A percentile compares a stretch with the other conserved stretches of the same genome.
These are phyloP conservation scores for Tylopilus cervinicoccineus DNA, from an alignment of 768 basidiomycete genomes.

Conservation along the genomic window DNA sequence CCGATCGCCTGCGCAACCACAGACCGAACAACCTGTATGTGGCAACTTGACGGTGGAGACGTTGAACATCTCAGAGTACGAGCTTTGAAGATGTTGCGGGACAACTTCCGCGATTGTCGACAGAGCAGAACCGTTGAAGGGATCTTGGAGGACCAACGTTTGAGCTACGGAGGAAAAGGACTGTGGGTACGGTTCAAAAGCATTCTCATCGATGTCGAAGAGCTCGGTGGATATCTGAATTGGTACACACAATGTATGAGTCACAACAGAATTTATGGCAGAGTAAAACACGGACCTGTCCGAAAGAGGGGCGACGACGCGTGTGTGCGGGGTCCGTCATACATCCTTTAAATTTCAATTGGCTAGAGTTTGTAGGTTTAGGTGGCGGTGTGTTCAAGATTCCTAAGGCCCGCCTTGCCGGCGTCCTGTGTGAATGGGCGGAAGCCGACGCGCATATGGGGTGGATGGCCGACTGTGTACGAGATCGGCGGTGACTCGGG, in stretches of 20 bases:
- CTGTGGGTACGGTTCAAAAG: conserved; percentile 48
- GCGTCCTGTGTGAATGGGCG: conserved; percentile 26
- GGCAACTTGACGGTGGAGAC: conserved; percentile 8
- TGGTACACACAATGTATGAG: conserved; percentile 11
- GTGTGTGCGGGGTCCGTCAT: conserved; percentile 65
- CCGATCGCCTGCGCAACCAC: conserved; percentile 43
- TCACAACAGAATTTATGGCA: conserved; percentile 13
- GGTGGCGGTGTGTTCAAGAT: conserved; percentile 60
- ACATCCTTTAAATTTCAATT: conserved; percentile 64
- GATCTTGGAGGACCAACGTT: conserved; percentile 39
- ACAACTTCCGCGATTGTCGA: conserved; percentile 31
- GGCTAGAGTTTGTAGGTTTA: conserved; percentile 49
- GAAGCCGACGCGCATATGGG: conserved; percentile 29
- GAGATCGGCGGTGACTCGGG: conserved; percentile 50
- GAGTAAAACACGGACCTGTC: conserved; percentile 34
- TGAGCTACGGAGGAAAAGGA: conserved; percentile 32
- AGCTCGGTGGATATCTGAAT: conserved; percentile 48
- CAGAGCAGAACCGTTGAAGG: conserved; percentile 36
- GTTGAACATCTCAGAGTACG: conserved; percentile 24
- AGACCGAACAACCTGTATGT: conserved; percentile 55
- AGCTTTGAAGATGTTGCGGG: conserved; percentile 20
- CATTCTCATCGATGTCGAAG: conserved; percentile 75
- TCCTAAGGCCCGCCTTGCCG: conserved; percentile 35
- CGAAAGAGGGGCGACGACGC: conserved; percentile 38
- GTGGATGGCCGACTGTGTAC: conserved; percentile 53